phyloP scores from a whole-genome alignment of 164 flowering plant species.

The Macadamia tetraphylla region DNA sequence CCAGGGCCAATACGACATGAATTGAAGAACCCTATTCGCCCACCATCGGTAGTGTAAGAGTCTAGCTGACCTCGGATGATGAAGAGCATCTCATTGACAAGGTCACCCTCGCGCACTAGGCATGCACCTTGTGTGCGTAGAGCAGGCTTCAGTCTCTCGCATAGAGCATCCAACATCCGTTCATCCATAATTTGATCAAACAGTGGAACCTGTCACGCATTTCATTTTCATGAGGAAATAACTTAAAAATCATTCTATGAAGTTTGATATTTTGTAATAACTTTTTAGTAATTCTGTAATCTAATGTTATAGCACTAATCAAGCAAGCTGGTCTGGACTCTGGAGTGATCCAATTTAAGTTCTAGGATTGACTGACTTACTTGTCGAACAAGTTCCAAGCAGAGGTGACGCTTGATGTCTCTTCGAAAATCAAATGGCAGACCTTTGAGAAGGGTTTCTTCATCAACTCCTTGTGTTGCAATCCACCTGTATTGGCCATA shows the following conservation, averaged over 20 bases:
- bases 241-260: not conserved
- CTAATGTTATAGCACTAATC: no score
- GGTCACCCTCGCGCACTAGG: slow-evolving; percentile 87
- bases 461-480: slow-evolving; percentile 89
- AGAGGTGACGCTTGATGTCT: slow-evolving; percentile 90
- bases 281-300: no score
- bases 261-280: no score
- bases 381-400: slow-evolving; percentile 81
- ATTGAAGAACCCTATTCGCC: slow-evolving; percentile 92
- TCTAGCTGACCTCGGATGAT: slow-evolving; percentile 88
- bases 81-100: slow-evolving; percentile 87
- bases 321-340: not conserved
- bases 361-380: slow-evolving; percentile 32
- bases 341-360: no score
- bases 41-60: slow-evolving; percentile 87
- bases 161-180: slow-evolving; percentile 81
- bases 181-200: slow-evolving; percentile 89
- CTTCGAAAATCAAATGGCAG: slow-evolving; percentile 84
- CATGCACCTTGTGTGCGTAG: slow-evolving; percentile 68
- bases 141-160: slow-evolving; percentile 89
- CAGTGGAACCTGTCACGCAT: slow-evolving; percentile 59
- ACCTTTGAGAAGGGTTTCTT: slow-evolving; percentile 65
- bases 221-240: not conserved
- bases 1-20: slow-evolving; percentile 74
- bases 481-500: slow-evolving; percentile 92